Evolutionary conservation across 345 rosid genomes (phyloP), one percentile per base, ranked within the genome.

Genomic region (Euphorbia tirucalli): DNA sequence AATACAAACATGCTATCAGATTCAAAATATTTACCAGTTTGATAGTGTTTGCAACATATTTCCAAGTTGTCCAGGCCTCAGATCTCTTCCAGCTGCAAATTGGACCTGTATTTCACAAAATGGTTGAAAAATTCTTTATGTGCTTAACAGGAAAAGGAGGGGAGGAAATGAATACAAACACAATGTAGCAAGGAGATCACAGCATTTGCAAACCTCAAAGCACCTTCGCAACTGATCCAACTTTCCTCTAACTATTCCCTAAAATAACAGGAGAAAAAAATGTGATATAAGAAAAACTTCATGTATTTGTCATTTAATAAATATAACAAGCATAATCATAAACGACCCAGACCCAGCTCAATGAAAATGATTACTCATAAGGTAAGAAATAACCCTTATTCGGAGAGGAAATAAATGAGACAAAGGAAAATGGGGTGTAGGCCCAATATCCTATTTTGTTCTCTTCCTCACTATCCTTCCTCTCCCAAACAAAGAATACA

Each of bases 211-310:
- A 60, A 95, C 99, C 99, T 89, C 97, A 24, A 96, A 91, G 83
- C 98, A 96, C 83, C 98, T 83, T 71, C 87, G 86, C 77, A 93
- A 74, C 81, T 96, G 98, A 78, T 96, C 98, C 74, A 93, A 87
- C 87, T 96, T 93, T 76, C 99, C 97, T 83, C 96, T 85, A 55
- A 93, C 94, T 74, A 96, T 96, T 56, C 98, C 99, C 98, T 96
- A 70, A 68, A 18, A 77, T 46, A 74, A 61, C 66, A 66, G 66
- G 31, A 35, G 35, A 57, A 22, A 62, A 14, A 56, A 68, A 66
- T 66, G 57, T 66, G 25, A 59, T 3, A 25, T 43, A 28, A 65
- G 21, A 35, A 41, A 59, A 41, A 28, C 21, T 49, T 11, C 41
- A 71, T 41, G 11, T 21, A 41, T 58, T 41, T 61, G 32, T 61